These are phyloP conservation scores for Aristolochia contorta DNA, from an alignment of 164 flowering plant genomes.

Conservation along the genomic window DNA sequence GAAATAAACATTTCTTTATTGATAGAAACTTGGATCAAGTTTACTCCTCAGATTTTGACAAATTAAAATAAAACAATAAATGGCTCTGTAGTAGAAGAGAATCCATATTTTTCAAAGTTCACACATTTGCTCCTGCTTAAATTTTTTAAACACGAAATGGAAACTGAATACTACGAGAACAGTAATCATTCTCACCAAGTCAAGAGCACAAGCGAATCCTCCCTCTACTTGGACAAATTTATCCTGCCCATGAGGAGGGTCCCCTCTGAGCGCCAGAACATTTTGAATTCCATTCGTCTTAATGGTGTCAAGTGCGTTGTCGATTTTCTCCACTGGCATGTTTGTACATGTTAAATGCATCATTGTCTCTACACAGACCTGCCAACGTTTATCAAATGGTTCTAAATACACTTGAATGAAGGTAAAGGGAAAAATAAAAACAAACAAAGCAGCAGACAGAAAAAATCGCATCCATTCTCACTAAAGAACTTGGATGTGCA, in stretches of 20 bases:
- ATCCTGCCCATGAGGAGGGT: conserved; percentile 98
- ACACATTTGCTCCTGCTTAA: too few species aligned
- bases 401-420: not conserved
- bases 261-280: conserved; percentile 91
- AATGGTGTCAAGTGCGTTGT: conserved; percentile 69
- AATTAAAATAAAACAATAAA: too few species aligned
- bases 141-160: too few species aligned
- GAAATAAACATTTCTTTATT: too few species aligned
- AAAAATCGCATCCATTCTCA: not conserved
- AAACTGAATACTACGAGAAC: not conserved
- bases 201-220: conserved; percentile 93
- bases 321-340: conserved; percentile 94
- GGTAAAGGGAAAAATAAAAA: not conserved
- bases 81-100: too few species aligned
- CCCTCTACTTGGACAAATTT: conserved; percentile 85
- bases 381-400: too few species aligned
- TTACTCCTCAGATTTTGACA: too few species aligned
- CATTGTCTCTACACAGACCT: conserved; percentile 91
- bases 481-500: too few species aligned
- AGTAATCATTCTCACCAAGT: conserved; percentile 34
- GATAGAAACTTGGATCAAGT: too few species aligned
- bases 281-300: conserved; percentile 84
- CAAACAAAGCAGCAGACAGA: not conserved
- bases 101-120: too few species aligned
- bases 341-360: conserved; percentile 99